Evolutionary conservation across 169 alveolate genomes (phyloP).

Genomic region (Plasmodium blacklocki): DNA sequence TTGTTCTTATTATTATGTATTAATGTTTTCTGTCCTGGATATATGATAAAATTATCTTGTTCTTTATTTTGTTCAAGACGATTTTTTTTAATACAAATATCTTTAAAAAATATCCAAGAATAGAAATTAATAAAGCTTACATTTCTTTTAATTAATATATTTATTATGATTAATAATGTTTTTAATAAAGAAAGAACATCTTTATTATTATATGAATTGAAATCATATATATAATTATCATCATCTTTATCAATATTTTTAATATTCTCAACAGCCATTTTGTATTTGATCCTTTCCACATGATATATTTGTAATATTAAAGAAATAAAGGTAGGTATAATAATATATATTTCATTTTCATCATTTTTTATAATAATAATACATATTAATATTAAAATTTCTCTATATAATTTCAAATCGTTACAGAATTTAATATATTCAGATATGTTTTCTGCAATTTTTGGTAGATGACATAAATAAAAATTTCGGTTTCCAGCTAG

Average conservation of each 20-base stretch:
- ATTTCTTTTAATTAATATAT: slow-evolving; percentile 54
- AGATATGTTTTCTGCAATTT: slow-evolving; percentile 74
- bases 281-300: slow-evolving; percentile 64
- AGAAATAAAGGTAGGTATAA: slow-evolving; percentile 70
- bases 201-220: slow-evolving; percentile 39
- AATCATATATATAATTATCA: slow-evolving; percentile 68
- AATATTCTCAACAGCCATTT: slow-evolving; percentile 34
- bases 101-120: slow-evolving; percentile 71
- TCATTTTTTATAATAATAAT: slow-evolving; percentile 63
- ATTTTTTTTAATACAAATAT: slow-evolving; percentile 41
- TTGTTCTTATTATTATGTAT: background rate
- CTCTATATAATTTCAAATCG: slow-evolving; percentile 65
- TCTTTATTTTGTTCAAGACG: background rate
- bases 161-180: slow-evolving; percentile 56
- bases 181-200: slow-evolving; percentile 56
- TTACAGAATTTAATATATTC: slow-evolving; percentile 69
- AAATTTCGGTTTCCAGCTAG: slow-evolving; percentile 49
- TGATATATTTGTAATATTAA: slow-evolving; percentile 71
- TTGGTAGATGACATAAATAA: slow-evolving; percentile 56
- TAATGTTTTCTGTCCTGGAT: too few species aligned
- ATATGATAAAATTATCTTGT: background rate
- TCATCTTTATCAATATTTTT: slow-evolving; percentile 47
- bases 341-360: slow-evolving; percentile 74
- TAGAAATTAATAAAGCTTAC: slow-evolving; percentile 54
- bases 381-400: slow-evolving; percentile 65